A percentile compares a stretch with the other conserved stretches of the same genome.
Conservation (phyloP, 306 rosid genomes). For the Aeschynomene evenia region DNA sequence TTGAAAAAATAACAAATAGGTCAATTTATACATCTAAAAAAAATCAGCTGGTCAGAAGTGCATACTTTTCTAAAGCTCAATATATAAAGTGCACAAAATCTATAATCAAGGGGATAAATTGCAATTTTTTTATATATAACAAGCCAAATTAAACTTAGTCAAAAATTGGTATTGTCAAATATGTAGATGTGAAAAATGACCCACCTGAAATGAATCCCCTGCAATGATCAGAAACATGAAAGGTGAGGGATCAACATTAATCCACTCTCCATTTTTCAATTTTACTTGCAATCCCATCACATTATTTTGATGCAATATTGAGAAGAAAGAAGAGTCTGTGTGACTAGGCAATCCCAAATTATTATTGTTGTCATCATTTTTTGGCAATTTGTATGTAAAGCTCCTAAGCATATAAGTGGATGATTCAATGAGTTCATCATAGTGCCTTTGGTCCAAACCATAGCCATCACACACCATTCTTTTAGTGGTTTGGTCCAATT, state of each 20-base stretch:
- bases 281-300: constrained; percentile 36
- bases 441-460: constrained; percentile 32
- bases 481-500: constrained; percentile 28
- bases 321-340: constrained; percentile 32
- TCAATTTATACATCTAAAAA: too few species aligned
- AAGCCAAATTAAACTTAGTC: too few species aligned
- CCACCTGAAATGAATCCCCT: constrained; percentile 38
- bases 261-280: constrained; percentile 38
- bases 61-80: too few species aligned
- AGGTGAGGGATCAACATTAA: constrained; percentile 33
- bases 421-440: constrained; percentile 33
- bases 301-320: constrained; percentile 40
- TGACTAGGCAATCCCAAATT: constrained; percentile 40
- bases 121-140: too few species aligned
- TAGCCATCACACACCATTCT: constrained; percentile 34
- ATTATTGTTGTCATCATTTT: constrained; percentile 7
- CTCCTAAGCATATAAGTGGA: constrained; percentile 31
- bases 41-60: too few species aligned
- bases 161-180: neutral
- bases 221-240: constrained; percentile 34
- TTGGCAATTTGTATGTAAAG: constrained; percentile 33
- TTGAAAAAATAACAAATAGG: too few species aligned
- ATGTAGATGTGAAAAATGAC: neutral
- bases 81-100: too few species aligned
- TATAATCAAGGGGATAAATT: too few species aligned